Evolutionary conservation across 2,329 filamentous ascomycete genomes (phyloP).

Genomic region (Epichloe sylvatica): DNA sequence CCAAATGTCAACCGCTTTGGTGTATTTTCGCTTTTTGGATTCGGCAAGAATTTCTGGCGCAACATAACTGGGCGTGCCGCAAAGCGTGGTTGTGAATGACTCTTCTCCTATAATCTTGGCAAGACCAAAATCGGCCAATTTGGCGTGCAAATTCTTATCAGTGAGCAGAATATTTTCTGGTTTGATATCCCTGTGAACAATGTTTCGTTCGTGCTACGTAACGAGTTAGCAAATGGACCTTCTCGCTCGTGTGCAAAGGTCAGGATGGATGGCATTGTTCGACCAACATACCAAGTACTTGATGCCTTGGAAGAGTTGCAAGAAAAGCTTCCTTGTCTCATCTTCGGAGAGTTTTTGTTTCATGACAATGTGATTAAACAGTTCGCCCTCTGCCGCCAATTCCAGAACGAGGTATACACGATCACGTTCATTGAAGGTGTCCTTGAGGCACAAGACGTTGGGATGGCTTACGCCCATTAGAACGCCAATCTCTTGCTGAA

Average conservation of each 20-base stretch:
- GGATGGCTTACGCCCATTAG: conserved; percentile 95
- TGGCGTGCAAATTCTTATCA: conserved; percentile 73
- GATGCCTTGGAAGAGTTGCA: conserved; percentile 81
- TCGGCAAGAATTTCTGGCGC: conserved; percentile 89
- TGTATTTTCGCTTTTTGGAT: conserved; percentile 71
- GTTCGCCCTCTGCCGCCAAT: conserved; percentile 78
- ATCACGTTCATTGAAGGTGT: conserved; percentile 84
- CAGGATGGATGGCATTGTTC: not conserved
- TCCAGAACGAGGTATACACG: conserved; percentile 87
- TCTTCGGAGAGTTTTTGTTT: conserved; percentile 76
- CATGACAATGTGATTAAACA: conserved; percentile 90
- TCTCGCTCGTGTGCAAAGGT: not conserved
- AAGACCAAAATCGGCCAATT: conserved; percentile 89
- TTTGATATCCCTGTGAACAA: conserved; percentile 96
- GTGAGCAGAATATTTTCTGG: conserved; percentile 88
- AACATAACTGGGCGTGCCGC: conserved; percentile 94
- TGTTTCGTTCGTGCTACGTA: conserved; percentile 82
- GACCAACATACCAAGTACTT: conserved; percentile 69
- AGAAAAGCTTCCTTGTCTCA: conserved; percentile 75
- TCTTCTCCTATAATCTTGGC: conserved; percentile 98
- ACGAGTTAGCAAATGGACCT: not conserved
- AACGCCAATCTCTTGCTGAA: conserved; percentile 93
- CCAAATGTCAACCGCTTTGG: conserved; percentile 91
- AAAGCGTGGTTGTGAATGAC: conserved; percentile 91
- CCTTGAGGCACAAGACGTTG: conserved; percentile 82